These are phyloP conservation scores for Zanthoxylum bungeanum DNA, from an alignment of 345 rosid genomes.

Conservation along the genomic window DNA sequence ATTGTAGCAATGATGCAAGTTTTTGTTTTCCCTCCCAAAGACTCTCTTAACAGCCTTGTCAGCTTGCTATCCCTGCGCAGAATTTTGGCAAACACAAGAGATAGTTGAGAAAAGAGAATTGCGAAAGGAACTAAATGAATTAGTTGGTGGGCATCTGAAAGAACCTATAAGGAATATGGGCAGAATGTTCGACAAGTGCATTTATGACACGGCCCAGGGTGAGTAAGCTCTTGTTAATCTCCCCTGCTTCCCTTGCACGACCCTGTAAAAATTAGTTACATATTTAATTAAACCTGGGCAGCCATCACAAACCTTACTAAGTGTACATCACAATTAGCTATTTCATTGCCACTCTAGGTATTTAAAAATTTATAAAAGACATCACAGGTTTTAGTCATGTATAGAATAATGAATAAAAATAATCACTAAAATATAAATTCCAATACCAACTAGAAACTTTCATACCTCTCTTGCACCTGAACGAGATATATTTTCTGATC, in stretches of 20 bases:
- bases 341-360: neutral
- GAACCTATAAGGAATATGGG: conserved; percentile 94
- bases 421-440: neutral
- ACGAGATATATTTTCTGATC: conserved; percentile 89
- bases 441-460: neutral
- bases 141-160: neutral
- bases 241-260: conserved; percentile 98
- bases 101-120: neutral
- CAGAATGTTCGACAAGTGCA: conserved; percentile 95
- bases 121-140: conserved; percentile 5
- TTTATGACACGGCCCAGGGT: conserved; percentile 95
- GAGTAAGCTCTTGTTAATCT: conserved; percentile 94
- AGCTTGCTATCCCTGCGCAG: conserved; percentile 84
- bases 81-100: conserved; percentile 1
- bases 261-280: conserved; percentile 41
- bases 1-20: conserved; percentile 96
- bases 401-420: neutral
- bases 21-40: conserved; percentile 94
- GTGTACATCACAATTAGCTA: neutral
- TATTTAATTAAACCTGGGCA: conserved; percentile 8
- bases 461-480: conserved; percentile 83
- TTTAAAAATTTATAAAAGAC: neutral
- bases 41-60: conserved; percentile 90
- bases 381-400: neutral
- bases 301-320: neutral